Evolutionary conservation across 495 filamentous ascomycete species (phyloP), one percentile per base, ranked within the genome.

Genomic region (Melanomma pulvis-pyrius): DNA sequence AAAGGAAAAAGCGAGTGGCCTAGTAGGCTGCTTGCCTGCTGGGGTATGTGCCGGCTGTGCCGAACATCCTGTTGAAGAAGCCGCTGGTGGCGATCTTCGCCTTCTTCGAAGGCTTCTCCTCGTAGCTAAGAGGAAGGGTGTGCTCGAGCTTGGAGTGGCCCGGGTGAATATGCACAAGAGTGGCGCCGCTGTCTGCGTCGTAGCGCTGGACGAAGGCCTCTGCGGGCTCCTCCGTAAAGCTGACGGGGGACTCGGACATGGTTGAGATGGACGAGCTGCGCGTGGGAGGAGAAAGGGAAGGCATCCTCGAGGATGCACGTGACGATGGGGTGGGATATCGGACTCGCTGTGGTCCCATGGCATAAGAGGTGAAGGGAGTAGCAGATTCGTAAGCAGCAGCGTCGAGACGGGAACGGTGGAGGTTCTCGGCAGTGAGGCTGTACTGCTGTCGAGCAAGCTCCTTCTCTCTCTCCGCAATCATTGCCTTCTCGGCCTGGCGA

Each of bases 391-490:
- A 71, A 61, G 52, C 25, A 50, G 57, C n/a, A 2, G 44, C 30
- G 24, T 68, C 56, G 12, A 73, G 65, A 52, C 69, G 71, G n/a
- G 70, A 74, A 13, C 70, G 65, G 53, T 56, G 63, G 58, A 67
- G 71, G 68, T 73, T 72, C 66, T 69, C 70, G 7, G 61, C 51
- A 46, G 61, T 67, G 48, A 72, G 66, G 21, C 52, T 50, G 46
- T 69, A 67, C 56, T 72, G 65, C 39, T 77, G 72, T 12, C 61
- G 68, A 47, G 64, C 68, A 70, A 81, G 69, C 74, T 82, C 75
- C 72, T 78, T 79, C 74, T 80, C 74, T 63, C 74, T 74, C 52
- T 78, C 68, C 63, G 75, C 79, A 73, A 78, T 80, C 76, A 72
- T 68, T 17, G 71, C 70, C 68, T 76, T 74, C 68, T 78, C 77